Conservation (phyloP, 805 yeast species). For the Saccharomycopsis babjevae region DNA sequence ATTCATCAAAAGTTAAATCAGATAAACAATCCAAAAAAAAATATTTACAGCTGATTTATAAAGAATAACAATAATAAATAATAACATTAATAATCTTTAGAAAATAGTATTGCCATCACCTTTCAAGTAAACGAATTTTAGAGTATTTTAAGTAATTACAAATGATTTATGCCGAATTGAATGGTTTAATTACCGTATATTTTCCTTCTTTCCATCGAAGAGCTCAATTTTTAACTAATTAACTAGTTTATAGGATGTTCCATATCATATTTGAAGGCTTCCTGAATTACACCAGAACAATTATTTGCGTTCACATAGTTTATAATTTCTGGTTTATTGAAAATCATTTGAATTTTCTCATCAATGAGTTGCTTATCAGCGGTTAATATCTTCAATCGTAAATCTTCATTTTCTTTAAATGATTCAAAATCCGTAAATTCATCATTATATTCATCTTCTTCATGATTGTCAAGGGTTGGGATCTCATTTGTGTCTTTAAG, state of each 20-base stretch:
- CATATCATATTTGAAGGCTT: background rate
- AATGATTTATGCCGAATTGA: too few relatives aligned
- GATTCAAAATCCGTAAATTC: slow-evolving; percentile 5
- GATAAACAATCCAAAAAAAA: too few relatives aligned
- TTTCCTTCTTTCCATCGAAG: background rate
- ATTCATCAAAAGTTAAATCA: background rate
- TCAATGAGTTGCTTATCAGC: slow-evolving; percentile 52
- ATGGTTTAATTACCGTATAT: too few relatives aligned
- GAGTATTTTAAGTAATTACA: background rate
- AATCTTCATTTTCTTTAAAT: slow-evolving; percentile 5
- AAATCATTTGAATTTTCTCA: slow-evolving; percentile 47
- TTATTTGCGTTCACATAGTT: background rate
- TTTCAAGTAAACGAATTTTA: too few relatives aligned
- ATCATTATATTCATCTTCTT: slow-evolving; percentile 5
- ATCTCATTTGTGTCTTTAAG: slow-evolving; percentile 1
- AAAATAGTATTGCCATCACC: too few relatives aligned
- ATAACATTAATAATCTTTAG: too few relatives aligned
- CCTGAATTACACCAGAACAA: background rate
- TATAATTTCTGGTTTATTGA: slow-evolving; percentile 34
- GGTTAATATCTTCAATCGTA: slow-evolving; percentile 8
- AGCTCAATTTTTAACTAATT: too few relatives aligned
- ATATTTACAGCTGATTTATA: too few relatives aligned
- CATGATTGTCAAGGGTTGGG: slow-evolving; percentile 2
- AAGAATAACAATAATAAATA: too few relatives aligned
- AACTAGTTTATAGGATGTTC: background rate